A percentile compares a stretch with the other conserved stretches of the same genome.
Evolutionary conservation across 2,329 filamentous ascomycete species (phyloP).

Genomic region (Neonectria magnoliae): DNA sequence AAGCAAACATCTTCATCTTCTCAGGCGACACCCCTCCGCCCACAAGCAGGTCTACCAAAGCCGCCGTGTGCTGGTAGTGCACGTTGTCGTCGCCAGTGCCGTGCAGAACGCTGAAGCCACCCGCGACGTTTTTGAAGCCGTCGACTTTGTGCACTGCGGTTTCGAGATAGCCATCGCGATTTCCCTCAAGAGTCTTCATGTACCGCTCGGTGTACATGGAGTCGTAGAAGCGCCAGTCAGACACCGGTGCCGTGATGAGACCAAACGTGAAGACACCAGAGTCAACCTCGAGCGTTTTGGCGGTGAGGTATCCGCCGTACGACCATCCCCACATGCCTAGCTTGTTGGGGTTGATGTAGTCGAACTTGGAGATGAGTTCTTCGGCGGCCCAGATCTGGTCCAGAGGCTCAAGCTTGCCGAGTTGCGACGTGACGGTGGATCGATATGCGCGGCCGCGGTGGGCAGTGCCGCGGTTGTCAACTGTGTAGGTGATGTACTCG

Average conservation of each 20-base stretch:
- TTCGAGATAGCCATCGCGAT: conserved; percentile 68
- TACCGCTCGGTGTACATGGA: conserved; percentile 78
- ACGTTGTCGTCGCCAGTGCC: conserved; percentile 78
- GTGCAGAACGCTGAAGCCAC: conserved; percentile 71
- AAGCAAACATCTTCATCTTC: conserved; percentile 71
- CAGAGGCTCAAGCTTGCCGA: conserved; percentile 70
- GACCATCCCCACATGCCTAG: conserved; percentile 77
- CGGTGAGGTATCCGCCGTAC: conserved; percentile 72
- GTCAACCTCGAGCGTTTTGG: conserved; percentile 72
- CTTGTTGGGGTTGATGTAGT: conserved; percentile 66
- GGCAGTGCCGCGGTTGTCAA: conserved; percentile 75
- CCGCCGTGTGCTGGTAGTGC: conserved; percentile 74
- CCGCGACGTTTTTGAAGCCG: conserved; percentile 71
- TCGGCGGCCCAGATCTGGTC: conserved; percentile 76
- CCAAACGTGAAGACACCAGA: conserved; percentile 70
- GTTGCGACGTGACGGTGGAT: conserved; percentile 63
- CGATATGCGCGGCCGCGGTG: conserved; percentile 72
- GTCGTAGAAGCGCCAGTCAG: conserved; percentile 78
- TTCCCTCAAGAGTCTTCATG: conserved; percentile 70
- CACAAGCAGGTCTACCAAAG: conserved; percentile 69
- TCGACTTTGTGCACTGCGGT: conserved; percentile 66
- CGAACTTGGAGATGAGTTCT: conserved; percentile 59
- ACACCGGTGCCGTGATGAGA: conserved; percentile 72
- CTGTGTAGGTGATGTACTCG: conserved; percentile 72
- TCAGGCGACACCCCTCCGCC: conserved; percentile 66